phyloP scores from a whole-genome alignment of 129 eudicot genomes.

The Artemisia annua region DNA sequence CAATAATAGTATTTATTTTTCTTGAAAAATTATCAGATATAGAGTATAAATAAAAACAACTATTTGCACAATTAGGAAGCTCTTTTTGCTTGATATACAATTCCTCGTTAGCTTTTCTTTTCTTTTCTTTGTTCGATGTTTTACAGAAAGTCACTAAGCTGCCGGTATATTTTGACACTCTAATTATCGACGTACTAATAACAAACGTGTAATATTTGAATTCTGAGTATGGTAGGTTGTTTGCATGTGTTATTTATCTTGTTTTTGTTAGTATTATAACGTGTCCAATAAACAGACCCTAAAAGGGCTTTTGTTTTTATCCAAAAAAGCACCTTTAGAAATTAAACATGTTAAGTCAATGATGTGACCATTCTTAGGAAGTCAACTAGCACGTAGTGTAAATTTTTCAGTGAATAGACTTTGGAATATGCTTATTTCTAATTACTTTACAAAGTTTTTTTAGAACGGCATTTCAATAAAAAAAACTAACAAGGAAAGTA shows the following conservation, averaged over 20 bases:
- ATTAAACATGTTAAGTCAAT: conserved; percentile 8
- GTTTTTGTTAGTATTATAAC: conserved; percentile 5
- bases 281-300: not conserved
- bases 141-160: not conserved
- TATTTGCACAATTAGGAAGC: too few species aligned
- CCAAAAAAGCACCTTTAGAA: not conserved
- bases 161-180: not conserved
- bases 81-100: too few species aligned
- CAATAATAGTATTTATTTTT: too few species aligned
- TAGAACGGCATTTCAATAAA: too few species aligned
- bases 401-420: too few species aligned
- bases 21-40: too few species aligned
- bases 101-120: too few species aligned
- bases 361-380: not conserved
- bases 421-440: too few species aligned
- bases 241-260: conserved; percentile 14
- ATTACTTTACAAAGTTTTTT: too few species aligned
- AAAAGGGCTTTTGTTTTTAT: conserved; percentile 24
- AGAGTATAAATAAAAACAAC: too few species aligned
- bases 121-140: not conserved
- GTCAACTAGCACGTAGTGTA: not conserved
- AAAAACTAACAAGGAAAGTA: too few species aligned
- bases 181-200: not conserved
- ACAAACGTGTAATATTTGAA: not conserved
- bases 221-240: not conserved